phyloP scores from a whole-genome alignment of 257 asterid species.

The Plantago ovata region DNA sequence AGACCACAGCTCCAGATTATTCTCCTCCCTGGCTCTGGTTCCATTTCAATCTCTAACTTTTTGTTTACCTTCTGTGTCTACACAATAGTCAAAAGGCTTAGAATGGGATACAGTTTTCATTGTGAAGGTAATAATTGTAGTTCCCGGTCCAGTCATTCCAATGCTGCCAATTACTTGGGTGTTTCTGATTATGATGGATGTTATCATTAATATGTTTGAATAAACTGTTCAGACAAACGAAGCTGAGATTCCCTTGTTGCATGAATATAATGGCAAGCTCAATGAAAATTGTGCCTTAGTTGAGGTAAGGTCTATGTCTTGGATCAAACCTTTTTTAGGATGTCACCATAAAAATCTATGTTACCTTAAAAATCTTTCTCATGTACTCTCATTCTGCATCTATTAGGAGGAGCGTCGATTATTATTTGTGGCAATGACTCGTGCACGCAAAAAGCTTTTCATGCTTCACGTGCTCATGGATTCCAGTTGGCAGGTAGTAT shows the following conservation, averaged over 20 bases:
- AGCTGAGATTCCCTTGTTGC: constrained; percentile 88
- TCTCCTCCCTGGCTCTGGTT: constrained; percentile 14
- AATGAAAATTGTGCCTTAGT: constrained; percentile 55
- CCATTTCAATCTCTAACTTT: constrained; percentile 10
- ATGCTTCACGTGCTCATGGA: constrained; percentile 72
- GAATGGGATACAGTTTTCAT: constrained; percentile 99
- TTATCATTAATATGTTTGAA: constrained; percentile 26
- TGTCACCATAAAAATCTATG: no score
- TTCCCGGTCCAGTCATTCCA: constrained; percentile 12
- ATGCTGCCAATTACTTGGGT: background rate
- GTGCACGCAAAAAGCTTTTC: constrained; percentile 77
- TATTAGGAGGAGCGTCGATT: constrained; percentile 92
- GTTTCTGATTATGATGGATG: constrained; percentile 3
- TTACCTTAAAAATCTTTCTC: constrained; percentile 2
- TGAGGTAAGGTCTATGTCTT: constrained; percentile 52
- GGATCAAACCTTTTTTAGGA: constrained; percentile 4
- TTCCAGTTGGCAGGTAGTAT: constrained; percentile 88
- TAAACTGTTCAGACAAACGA: constrained; percentile 68
- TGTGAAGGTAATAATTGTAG: constrained; percentile 64
- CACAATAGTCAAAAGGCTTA: constrained; percentile 86
- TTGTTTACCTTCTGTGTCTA: constrained; percentile 14
- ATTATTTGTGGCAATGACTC: constrained; percentile 93
- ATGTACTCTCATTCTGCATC: constrained; percentile 22
- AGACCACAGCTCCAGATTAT: constrained; percentile 14
- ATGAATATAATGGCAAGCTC: constrained; percentile 65